These are phyloP conservation scores for Chrysoporthe austroafricana DNA, from an alignment of 2,329 filamentous ascomycete species.

Conservation along the genomic window DNA sequence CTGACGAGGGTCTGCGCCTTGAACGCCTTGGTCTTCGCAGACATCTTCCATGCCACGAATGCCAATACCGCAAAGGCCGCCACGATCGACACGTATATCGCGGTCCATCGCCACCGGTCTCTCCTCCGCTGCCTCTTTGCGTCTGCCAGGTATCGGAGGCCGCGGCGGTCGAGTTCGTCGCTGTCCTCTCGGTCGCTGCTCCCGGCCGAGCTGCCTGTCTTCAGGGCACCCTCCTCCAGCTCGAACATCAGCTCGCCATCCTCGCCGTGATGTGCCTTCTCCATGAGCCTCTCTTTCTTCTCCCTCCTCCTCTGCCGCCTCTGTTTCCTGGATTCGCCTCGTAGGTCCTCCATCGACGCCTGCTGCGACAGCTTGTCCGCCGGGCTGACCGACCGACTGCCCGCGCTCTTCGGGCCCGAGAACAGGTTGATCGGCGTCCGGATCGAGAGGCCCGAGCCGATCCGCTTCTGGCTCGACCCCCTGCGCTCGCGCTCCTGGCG, in stretches of 20 bases:
- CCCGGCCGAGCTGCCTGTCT: constrained; percentile 66
- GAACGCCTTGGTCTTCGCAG: constrained; percentile 45
- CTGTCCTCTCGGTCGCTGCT: constrained; percentile 66
- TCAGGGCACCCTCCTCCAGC: constrained; percentile 81
- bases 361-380: constrained; percentile 41
- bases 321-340: constrained; percentile 52
- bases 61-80: constrained; percentile 60
- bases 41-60: constrained; percentile 63
- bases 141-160: constrained; percentile 52
- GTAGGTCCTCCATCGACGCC: constrained; percentile 51
- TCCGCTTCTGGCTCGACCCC: constrained; percentile 35
- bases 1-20: constrained; percentile 49
- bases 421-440: constrained; percentile 53
- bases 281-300: constrained; percentile 57
- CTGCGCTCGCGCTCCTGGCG: constrained; percentile 51
- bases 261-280: constrained; percentile 63
- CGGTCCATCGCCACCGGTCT: constrained; percentile 57
- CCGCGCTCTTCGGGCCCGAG: constrained; percentile 44
- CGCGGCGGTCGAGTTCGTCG: constrained; percentile 59
- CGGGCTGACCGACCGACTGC: constrained; percentile 42
- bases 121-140: constrained; percentile 54
- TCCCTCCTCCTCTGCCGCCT: constrained; percentile 55
- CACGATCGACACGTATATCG: constrained; percentile 56
- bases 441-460: constrained; percentile 49
- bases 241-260: constrained; percentile 83